Conservation (phyloP, 495 filamentous ascomycete species). For the Immersiella caudata region DNA sequence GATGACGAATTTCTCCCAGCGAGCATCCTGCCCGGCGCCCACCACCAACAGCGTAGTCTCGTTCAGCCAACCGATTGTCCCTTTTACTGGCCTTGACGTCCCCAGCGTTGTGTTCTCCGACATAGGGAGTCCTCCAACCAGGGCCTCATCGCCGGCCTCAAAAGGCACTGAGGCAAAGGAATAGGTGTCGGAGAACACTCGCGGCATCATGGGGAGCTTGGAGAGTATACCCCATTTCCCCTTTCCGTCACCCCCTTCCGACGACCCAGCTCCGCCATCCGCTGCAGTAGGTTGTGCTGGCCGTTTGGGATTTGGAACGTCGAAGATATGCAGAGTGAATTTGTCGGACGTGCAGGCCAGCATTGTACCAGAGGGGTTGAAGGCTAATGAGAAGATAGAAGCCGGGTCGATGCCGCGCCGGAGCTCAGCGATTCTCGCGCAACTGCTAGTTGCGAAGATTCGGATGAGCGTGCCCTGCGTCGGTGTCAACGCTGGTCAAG, state of each 20-base stretch:
- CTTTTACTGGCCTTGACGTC: constrained; percentile 66
- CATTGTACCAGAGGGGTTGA: constrained; percentile 75
- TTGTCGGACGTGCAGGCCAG: constrained; percentile 97
- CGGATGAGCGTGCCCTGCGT: constrained; percentile 82
- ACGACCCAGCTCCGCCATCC: not conserved
- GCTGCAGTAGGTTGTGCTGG: constrained; percentile 45
- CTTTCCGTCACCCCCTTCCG: constrained; percentile 44
- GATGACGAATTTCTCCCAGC: constrained; percentile 83
- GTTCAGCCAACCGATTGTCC: constrained; percentile 73
- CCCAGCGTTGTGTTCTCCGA: constrained; percentile 45
- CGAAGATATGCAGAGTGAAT: constrained; percentile 90
- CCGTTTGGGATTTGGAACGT: constrained; percentile 61
- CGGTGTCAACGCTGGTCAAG: not conserved
- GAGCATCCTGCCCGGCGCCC: constrained; percentile 76
- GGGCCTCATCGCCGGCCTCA: constrained; percentile 72
- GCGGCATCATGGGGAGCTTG: constrained; percentile 76
- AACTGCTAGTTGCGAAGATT: constrained; percentile 75
- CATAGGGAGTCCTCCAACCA: constrained; percentile 41
- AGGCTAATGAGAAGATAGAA: constrained; percentile 80
- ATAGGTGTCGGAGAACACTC: constrained; percentile 82
- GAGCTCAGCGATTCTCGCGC: constrained; percentile 77
- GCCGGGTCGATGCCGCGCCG: constrained; percentile 88
- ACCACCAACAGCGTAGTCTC: constrained; percentile 72
- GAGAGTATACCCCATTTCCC: constrained; percentile 82
- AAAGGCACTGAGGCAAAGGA: constrained; percentile 75